Conservation (phyloP, 2,329 filamentous ascomycete species). For the Colletotrichum graminicola region DNA sequence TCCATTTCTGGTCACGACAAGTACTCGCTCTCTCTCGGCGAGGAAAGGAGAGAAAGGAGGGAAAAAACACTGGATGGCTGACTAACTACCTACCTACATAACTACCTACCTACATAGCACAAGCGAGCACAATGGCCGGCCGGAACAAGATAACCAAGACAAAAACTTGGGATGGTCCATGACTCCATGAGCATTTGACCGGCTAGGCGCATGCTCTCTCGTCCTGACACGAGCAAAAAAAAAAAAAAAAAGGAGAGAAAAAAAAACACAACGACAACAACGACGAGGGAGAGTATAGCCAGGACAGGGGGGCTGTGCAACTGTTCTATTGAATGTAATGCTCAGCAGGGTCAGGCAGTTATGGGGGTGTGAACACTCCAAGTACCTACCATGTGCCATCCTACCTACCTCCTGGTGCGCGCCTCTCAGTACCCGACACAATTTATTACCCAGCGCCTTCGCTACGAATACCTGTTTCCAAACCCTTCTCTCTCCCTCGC, state of each 20-base stretch:
- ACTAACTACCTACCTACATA: no score
- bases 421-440: slow-evolving; percentile 1
- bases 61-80: not conserved
- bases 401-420: not conserved
- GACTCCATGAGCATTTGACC: not conserved
- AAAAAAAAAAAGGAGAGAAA: not conserved
- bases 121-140: not conserved
- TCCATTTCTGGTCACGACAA: not conserved
- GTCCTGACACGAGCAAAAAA: not conserved
- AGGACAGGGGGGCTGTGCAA: slow-evolving; percentile 17
- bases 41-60: not conserved
- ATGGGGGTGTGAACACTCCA: not conserved
- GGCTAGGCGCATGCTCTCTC: not conserved
- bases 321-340: slow-evolving; percentile 5
- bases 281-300: slow-evolving; percentile 8
- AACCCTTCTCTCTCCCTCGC: not conserved
- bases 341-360: slow-evolving; percentile 1
- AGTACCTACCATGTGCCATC: not conserved
- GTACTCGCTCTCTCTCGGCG: not conserved
- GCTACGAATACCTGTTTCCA: not conserved
- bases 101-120: no score
- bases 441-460: not conserved
- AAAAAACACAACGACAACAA: slow-evolving; percentile 1
- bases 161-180: not conserved
- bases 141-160: not conserved